Conservation (phyloP, 2,329 filamentous ascomycete genomes). For the Thermochaetoides dissita region DNA sequence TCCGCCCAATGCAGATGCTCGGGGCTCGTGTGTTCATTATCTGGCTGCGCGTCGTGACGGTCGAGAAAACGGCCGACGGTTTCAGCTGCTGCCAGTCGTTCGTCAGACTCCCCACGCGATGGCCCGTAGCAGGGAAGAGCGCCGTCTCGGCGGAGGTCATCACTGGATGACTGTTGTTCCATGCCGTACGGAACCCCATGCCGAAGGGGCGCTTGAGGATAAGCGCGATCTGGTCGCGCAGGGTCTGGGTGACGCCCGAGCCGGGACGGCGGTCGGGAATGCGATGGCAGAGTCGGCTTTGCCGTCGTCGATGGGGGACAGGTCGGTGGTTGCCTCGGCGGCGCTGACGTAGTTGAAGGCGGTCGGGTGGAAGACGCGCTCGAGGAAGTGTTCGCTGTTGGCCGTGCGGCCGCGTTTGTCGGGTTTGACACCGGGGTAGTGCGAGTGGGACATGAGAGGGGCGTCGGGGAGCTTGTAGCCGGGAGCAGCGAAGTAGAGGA, state of each 20-base stretch:
- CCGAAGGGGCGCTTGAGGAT: constrained; percentile 48
- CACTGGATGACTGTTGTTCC: constrained; percentile 23
- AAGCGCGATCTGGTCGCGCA: constrained; percentile 33
- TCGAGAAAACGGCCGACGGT: constrained; percentile 41
- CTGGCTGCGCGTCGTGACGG: constrained; percentile 42
- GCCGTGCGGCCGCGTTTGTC: constrained; percentile 41
- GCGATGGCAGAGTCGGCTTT: constrained; percentile 42
- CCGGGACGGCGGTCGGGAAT: constrained; percentile 51
- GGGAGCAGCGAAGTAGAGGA: constrained; percentile 58
- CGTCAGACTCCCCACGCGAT: constrained; percentile 19
- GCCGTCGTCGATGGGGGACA: constrained; percentile 49
- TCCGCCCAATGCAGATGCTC: not conserved
- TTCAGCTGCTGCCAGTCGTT: constrained; percentile 39
- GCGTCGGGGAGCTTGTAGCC: constrained; percentile 40
- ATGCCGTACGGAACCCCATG: constrained; percentile 36
- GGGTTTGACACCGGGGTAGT: constrained; percentile 25
- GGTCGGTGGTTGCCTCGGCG: constrained; percentile 38
- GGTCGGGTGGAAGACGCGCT: constrained; percentile 34
- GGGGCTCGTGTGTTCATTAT: no score
- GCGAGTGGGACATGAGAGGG: constrained; percentile 49
- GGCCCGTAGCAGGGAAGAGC: constrained; percentile 23
- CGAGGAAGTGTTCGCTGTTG: constrained; percentile 46
- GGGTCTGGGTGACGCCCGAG: constrained; percentile 23
- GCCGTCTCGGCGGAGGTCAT: constrained; percentile 26
- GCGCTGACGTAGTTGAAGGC: constrained; percentile 47